Evolutionary conservation across 192 early-diverging fungal species (phyloP), one percentile per base, ranked within the genome.

Genomic region (Allomyces macrogynus): DNA sequence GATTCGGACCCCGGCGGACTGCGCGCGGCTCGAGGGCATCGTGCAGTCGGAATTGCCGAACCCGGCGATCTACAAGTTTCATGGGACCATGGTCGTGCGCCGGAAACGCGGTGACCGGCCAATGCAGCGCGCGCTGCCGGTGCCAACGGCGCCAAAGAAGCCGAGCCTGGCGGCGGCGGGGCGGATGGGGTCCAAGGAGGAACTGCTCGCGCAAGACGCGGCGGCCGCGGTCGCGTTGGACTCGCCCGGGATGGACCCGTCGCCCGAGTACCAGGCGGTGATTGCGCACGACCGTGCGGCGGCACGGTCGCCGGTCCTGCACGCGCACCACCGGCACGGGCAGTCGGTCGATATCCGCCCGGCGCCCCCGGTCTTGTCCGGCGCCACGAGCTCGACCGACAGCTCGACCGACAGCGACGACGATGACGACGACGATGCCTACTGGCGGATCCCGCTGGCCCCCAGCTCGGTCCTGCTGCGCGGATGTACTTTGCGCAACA

Each of bases 401-500:
- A n/a, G 20, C 16, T 20, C 12, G 12, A n/a, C 12, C 20, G 49
- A 57, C 5, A n/a, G 1, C 49, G 49, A 57, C 9, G 49, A 57
- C 49, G 49, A 57, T 20, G 9, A 57, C 8, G 49, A 57, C 49
- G 49, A 57, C 3, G 49, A 57, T 16, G 16, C 24, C 68, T 69
- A 22, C 77, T 81, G 12, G 67, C 75, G 11, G 74, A 76, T 80
- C 0, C 81, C 89, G 11, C 69, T 88, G 40, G 81, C 87, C 24
- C 78, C 90, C 63, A 83, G 86, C 63, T 85, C 86, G 49, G 82
- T 97, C 22, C 73, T 99, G 14, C 77, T 99, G 32, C 84, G 95
- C 60, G 93, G 93, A 32, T 94, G 91, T 75, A 80, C 93, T 11
- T 71, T 99, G 40, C 78, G 92, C 23, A 97, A 99, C 77, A 97